phyloP scores from a whole-genome alignment of 441 rosid genomes.

The Pelargonium australe region DNA sequence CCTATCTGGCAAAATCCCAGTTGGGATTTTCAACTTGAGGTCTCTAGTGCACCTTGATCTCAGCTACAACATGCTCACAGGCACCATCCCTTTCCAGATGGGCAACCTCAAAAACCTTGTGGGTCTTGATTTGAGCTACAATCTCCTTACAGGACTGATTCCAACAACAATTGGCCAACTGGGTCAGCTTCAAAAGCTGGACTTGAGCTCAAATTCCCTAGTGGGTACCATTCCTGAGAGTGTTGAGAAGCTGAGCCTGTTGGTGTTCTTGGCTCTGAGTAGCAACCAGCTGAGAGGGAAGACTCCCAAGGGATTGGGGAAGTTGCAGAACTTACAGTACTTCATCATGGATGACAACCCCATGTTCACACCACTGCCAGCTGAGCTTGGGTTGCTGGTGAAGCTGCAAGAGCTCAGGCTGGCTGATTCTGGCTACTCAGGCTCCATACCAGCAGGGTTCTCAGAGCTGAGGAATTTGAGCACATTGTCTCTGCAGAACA shows the following conservation, averaged over 20 bases:
- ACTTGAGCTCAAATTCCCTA: conserved; percentile 70
- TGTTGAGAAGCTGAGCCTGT: conserved; percentile 42
- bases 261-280: conserved; percentile 69
- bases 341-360: conserved; percentile 84
- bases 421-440: conserved; percentile 63
- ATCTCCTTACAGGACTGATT: conserved; percentile 45
- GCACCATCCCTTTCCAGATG: conserved; percentile 45
- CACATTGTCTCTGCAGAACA: conserved; percentile 72
- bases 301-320: conserved; percentile 51
- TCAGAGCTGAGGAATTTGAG: conserved; percentile 51
- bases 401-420: conserved; percentile 76
- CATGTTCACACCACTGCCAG: conserved; percentile 50
- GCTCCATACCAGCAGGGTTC: conserved; percentile 53
- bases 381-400: conserved; percentile 42
- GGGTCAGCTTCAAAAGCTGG: conserved; percentile 74
- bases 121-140: conserved; percentile 81
- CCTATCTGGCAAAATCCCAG: conserved; percentile 55
- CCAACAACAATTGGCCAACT: conserved; percentile 57
- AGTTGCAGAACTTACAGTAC: conserved; percentile 59
- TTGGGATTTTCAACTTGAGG: conserved; percentile 32
- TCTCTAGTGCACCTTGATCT: conserved; percentile 67
- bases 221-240: conserved; percentile 49
- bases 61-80: conserved; percentile 65
- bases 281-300: conserved; percentile 54
- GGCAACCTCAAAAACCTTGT: conserved; percentile 54